Evolutionary conservation across 2,329 filamentous ascomycete species (phyloP), one percentile per base, ranked within the genome.

Genomic region (Aspergillus sp.): DNA sequence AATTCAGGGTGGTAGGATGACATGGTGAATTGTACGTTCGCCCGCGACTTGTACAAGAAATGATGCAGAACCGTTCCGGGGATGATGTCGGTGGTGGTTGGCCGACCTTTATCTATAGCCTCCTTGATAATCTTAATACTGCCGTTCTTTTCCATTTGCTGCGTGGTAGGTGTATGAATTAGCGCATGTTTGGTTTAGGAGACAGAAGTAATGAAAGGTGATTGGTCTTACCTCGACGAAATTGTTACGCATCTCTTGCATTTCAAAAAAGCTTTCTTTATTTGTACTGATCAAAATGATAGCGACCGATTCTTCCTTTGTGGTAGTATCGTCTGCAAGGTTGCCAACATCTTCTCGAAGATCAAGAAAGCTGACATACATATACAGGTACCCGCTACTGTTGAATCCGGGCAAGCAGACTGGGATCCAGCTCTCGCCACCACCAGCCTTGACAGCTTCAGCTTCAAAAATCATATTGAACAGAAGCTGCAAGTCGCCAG

Each of bases 381-480:
- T 98, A 80, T 99, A 97, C 1, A 99, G 83, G 72, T 96, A 99
- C 26, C 95, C 96, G 54, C 88, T 90, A 74, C 92, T 98, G 78
- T 99, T 99, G 79, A 99, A 99, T 5, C 93, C 94, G 0, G 95
- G 96, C 3, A 99, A 84, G 69, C 95, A 99, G 6, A 99, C 83
- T 0, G 95, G 95, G 52, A 98, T 94, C 95, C 95, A 99, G 69
- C 94, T 97, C 76, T 99, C 95, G 31, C 94, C 95, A n/a, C 86
- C 92, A 6, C 91, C 93, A 20, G 92, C 90, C 73, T 95, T 94
- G 72, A 99, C 90, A 49, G 91, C 90, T 52, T 92, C 91, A 2
- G 94, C 95, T 78, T 96, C 93, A 69, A 99, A 99, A 2, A 99
- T 86, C 96, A 99, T 99, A 72, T 98, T 98, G 82, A 99, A 99